A percentile compares a stretch with the other conserved stretches of the same genome.
Conservation (phyloP, 1,284 basidiomycete species). For the Naganishia cerealis region DNA sequence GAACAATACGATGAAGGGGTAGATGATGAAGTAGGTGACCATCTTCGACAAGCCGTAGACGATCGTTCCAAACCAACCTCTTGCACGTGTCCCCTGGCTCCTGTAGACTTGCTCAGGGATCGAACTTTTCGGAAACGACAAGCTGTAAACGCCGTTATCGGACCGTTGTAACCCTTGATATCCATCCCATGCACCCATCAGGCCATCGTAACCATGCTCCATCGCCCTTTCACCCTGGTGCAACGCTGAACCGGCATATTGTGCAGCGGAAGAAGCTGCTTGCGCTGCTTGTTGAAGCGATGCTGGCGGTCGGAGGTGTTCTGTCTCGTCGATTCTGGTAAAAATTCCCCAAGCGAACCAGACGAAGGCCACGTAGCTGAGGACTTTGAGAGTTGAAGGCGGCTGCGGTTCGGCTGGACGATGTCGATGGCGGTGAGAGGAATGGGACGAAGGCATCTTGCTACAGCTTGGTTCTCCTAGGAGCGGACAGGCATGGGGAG, state of each 20-base stretch:
- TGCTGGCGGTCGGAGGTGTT: constrained; percentile 19
- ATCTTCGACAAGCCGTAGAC: not conserved
- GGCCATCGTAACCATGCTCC: constrained; percentile 6
- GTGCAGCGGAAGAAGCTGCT: constrained; percentile 8
- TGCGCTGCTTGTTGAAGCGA: not conserved
- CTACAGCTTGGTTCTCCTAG: no score
- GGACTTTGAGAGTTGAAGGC: constrained; percentile 21
- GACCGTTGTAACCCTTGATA: constrained; percentile 17
- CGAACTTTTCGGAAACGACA: constrained; percentile 8
- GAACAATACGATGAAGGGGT: constrained; percentile 82
- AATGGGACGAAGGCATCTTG: not conserved
- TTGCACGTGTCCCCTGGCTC: not conserved
- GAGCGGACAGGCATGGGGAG: no score
- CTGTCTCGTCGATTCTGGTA: constrained; percentile 25
- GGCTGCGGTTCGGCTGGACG: constrained; percentile 7
- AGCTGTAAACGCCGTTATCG: constrained; percentile 11
- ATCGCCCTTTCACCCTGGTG: constrained; percentile 15
- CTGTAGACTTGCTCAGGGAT: not conserved
- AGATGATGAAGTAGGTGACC: constrained; percentile 20
- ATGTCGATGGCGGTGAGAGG: constrained; percentile 6
- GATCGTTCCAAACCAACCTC: constrained; percentile 12
- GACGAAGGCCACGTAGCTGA: constrained; percentile 20
- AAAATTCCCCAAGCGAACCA: constrained; percentile 26
- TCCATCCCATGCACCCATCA: constrained; percentile 16
- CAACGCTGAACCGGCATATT: constrained; percentile 7